A percentile compares a stretch with the other conserved stretches of the same genome.
Conservation (phyloP, 768 basidiomycete genomes). For the Ephemerocybe angulata region DNA sequence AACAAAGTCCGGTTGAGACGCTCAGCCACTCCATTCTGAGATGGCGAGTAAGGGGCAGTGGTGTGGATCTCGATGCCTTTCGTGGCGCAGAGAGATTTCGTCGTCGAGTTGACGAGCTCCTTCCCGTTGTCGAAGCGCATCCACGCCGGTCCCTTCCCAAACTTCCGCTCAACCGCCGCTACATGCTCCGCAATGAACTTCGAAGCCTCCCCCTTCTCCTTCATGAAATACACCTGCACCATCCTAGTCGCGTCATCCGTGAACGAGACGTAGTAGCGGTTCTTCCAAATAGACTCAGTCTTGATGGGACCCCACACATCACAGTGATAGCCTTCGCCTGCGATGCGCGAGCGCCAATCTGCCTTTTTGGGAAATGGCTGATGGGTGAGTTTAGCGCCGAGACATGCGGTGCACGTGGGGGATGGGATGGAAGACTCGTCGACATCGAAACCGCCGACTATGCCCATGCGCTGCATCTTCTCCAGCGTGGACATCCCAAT, state of each 20-base stretch:
- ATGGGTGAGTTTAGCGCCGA: no score
- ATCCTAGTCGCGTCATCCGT: not conserved
- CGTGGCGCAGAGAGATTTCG: not conserved
- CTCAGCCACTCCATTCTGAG: constrained; percentile 33
- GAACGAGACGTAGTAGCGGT: not conserved
- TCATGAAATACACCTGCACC: not conserved
- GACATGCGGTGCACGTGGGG: no score
- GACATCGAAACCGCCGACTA: no score
- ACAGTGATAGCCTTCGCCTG: no score
- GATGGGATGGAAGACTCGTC: no score
- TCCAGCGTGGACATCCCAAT: no score
- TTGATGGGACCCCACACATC: no score
- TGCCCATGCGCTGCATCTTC: no score
- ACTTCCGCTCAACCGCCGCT: not conserved
- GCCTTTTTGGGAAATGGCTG: no score
- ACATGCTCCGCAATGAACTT: not conserved
- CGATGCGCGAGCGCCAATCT: no score
- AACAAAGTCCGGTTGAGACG: constrained; percentile 30
- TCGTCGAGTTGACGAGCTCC: constrained; percentile 21
- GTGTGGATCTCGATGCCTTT: constrained; percentile 24
- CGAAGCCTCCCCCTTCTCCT: not conserved
- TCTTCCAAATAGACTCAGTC: no score
- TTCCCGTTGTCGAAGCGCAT: constrained; percentile 22
- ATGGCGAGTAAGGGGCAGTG: constrained; percentile 24
- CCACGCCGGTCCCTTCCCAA: not conserved